These are phyloP conservation scores for Thielaviopsis musarum DNA, from an alignment of 2,329 filamentous ascomycete genomes.

Conservation along the genomic window DNA sequence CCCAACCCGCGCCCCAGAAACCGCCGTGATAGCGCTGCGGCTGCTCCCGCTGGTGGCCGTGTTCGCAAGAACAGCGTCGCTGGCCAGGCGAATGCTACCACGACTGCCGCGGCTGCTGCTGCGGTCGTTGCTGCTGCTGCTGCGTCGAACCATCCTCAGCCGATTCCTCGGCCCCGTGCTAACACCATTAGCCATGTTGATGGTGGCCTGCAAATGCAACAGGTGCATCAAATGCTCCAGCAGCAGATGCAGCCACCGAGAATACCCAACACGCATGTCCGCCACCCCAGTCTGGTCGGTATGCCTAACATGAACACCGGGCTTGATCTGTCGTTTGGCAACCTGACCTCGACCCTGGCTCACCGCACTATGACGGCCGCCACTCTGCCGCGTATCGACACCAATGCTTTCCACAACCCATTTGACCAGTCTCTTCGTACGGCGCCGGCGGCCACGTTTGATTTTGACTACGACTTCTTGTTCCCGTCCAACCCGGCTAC, in stretches of 20 bases:
- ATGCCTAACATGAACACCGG: conserved; percentile 35
- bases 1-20: conserved; percentile 75
- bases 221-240: conserved; percentile 47
- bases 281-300: conserved; percentile 59
- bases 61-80: conserved; percentile 88
- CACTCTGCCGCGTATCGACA: conserved; percentile 70
- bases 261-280: conserved; percentile 41
- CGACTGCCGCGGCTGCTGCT: conserved; percentile 28
- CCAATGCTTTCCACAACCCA: conserved; percentile 29
- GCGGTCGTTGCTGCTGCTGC: conserved; percentile 33
- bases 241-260: conserved; percentile 23
- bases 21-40: conserved; percentile 75
- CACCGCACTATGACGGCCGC: conserved; percentile 47
- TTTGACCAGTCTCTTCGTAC: conserved; percentile 45
- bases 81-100: conserved; percentile 27
- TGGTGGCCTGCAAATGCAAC: conserved; percentile 47
- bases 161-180: conserved; percentile 50
- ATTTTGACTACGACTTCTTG: conserved; percentile 59
- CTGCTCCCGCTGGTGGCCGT: conserved; percentile 43
- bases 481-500: conserved; percentile 22
- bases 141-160: conserved; percentile 16
- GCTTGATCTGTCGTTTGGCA: conserved; percentile 48
- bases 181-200: conserved; percentile 96
- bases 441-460: conserved; percentile 52
- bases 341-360: conserved; percentile 53